Percentiles rank a stretch among this genome's conserved stretches.
These are phyloP conservation scores for Chlorella sorokiniana DNA, from an alignment of 139 green algal species.

Conservation along the genomic window DNA sequence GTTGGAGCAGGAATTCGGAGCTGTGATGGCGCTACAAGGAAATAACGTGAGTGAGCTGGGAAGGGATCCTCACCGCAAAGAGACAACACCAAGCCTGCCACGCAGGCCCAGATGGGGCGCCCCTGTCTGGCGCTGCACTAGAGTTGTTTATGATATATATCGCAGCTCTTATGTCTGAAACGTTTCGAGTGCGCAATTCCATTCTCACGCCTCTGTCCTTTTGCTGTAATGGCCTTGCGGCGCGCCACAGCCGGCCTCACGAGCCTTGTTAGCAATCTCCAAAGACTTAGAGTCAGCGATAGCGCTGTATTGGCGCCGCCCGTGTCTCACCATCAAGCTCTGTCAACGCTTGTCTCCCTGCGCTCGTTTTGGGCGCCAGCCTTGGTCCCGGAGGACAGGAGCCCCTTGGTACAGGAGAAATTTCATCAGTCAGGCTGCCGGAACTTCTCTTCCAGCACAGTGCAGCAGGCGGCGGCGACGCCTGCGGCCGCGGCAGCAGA, in stretches of 20 bases:
- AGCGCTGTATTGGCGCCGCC: no score
- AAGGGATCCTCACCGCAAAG: no score
- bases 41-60: no score
- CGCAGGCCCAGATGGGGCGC: no score
- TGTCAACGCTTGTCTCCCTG: conserved; percentile 14
- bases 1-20: no score
- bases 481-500: conserved; percentile 6
- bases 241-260: background rate
- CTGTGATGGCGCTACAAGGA: no score
- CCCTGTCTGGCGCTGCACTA: background rate
- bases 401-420: background rate
- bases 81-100: no score
- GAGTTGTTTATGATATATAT: no score
- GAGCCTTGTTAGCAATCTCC: background rate
- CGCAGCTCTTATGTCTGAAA: background rate
- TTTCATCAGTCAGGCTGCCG: background rate
- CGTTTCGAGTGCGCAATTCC: background rate
- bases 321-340: background rate
- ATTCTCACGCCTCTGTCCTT: background rate
- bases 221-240: background rate
- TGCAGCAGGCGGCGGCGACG: background rate
- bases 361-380: background rate
- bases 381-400: background rate
- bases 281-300: background rate
- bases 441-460: background rate